Conservation (phyloP, 176 grass and related monocot species). For the Otatea glauca region DNA sequence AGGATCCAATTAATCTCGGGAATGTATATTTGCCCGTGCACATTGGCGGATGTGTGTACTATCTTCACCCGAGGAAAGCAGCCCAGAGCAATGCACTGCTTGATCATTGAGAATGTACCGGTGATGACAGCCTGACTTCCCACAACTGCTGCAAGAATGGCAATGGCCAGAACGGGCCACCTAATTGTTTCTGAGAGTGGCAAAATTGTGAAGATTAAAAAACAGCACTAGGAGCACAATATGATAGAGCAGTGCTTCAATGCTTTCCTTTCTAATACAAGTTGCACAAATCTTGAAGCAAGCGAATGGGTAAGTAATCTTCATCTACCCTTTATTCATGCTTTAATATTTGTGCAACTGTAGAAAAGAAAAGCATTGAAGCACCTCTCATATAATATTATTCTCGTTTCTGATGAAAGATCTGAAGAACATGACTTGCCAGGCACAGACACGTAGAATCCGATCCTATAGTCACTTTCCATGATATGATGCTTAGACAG, state of each 20-base stretch:
- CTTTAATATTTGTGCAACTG: too few species aligned
- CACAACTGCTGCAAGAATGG: conserved; percentile 94
- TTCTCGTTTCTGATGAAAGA: conserved; percentile 29
- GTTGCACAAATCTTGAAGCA: too few species aligned
- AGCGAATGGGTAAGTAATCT: too few species aligned
- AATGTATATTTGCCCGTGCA: conserved; percentile 97
- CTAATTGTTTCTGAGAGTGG: conserved; percentile 67
- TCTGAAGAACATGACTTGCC: conserved; percentile 57
- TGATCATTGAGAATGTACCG: conserved; percentile 94
- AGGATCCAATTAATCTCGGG: conserved; percentile 98
- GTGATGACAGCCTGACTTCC: conserved; percentile 97
- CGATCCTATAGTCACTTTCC: conserved; percentile 83
- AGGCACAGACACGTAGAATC: conserved; percentile 98
- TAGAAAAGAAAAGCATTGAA: too few species aligned
- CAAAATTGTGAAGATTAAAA: conserved; percentile 39
- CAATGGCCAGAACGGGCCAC: conserved; percentile 88
- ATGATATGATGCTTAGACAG: conserved; percentile 88
- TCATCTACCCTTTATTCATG: too few species aligned
- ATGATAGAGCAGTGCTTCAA: too few species aligned
- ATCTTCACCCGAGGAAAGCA: conserved; percentile 99
- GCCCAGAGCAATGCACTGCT: conserved; percentile 90
- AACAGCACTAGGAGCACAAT: conserved; percentile 1
- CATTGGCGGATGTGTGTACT: conserved; percentile 81
- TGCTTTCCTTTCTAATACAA: too few species aligned
- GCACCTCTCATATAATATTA: too few species aligned